Conservation (phyloP, 139 green algal species). For the Coccomyxa sp. region DNA sequence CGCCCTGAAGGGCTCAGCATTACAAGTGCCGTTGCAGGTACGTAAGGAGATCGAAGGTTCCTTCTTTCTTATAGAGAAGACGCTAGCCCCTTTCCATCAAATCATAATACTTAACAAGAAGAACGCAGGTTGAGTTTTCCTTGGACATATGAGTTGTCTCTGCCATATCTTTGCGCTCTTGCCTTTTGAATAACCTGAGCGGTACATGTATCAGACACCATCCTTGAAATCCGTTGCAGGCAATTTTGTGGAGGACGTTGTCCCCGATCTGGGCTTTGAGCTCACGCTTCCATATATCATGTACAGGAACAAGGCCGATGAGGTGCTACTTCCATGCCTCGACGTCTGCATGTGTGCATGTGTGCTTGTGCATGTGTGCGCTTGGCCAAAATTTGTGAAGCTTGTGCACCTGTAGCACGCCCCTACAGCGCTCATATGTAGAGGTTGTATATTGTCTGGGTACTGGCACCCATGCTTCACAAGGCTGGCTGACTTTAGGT, state of each 20-base stretch:
- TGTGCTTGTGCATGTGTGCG: too few relatives aligned
- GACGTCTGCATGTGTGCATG: too few relatives aligned
- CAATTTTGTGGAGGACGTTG: slow-evolving; percentile 75
- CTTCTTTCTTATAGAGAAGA: slow-evolving; percentile 83
- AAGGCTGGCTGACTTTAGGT: too few relatives aligned
- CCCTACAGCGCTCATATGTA: too few relatives aligned
- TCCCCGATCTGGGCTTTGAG: slow-evolving; percentile 63
- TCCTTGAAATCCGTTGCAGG: slow-evolving; percentile 32
- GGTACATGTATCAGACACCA: background rate
- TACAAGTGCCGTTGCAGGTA: slow-evolving; percentile 18
- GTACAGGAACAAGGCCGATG: slow-evolving; percentile 66
- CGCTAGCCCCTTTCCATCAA: slow-evolving; percentile 60
- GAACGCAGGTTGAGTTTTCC: slow-evolving; percentile 44
- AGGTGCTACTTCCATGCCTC: too few relatives aligned
- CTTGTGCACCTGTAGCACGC: too few relatives aligned
- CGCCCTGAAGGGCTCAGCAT: background rate
- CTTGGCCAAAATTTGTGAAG: too few relatives aligned
- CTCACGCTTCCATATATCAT: slow-evolving; percentile 73
- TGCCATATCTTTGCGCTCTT: background rate
- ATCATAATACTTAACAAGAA: slow-evolving; percentile 89
- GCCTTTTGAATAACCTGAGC: background rate
- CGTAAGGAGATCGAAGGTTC: slow-evolving; percentile 89
- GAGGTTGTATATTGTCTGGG: too few relatives aligned
- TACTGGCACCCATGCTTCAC: too few relatives aligned
- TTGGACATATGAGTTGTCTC: background rate